Evolutionary conservation across 1,139 yeast species (phyloP), one percentile per base, ranked within the genome.

Genomic region (Saccharomycopsis hybrid): DNA sequence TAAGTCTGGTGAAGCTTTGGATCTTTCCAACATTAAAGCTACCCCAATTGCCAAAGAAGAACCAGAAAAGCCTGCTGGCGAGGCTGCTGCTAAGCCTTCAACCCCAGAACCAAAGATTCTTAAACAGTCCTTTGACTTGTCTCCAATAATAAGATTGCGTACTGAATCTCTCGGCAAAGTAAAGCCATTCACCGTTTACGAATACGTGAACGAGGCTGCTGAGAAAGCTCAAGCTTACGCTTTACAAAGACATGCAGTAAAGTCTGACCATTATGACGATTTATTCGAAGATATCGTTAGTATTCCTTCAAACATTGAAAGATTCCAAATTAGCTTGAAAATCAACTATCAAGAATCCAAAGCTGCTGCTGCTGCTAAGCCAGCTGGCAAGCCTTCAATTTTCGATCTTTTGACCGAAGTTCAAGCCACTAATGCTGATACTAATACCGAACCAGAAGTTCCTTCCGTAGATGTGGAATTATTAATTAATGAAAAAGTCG

Each of bases 271-370:
- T 47, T 67, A 68, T 51, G 86, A 80, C 57, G 80, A 82, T 37
- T 58, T 80, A 13, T 85, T 85, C 60, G 92, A 84, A 60, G 85
- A 77, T 41, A 68, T 85, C 56, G 59, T 84, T 45, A 72, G 80
- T 3, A 78, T 82, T 30, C 69, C 83, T 39, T 78, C 78, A 39
- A 76, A 76, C 43, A 68, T 76, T 36, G 76, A 75, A 47, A 73
- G 89, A 64, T 82, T 86, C 62, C 69, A 70, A 42, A 61, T 48
- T 59, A 53, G 58, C 18, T 71, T 66, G 57, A 60, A 62, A 44
- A 67, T 69, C 55, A 43, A 40, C 8, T 18, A 32, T 36, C 2
- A 3, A 13, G 36, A 44, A 4, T 28, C 46, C 8, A 18, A 18
- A 18, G 18, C 18, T 18, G n/a, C 55, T 35, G 7, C 55, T 31